Base-by-base conservation (phyloP, 2,329 filamentous ascomycete genomes). In the Pseudogymnoascus sp. region DNA sequence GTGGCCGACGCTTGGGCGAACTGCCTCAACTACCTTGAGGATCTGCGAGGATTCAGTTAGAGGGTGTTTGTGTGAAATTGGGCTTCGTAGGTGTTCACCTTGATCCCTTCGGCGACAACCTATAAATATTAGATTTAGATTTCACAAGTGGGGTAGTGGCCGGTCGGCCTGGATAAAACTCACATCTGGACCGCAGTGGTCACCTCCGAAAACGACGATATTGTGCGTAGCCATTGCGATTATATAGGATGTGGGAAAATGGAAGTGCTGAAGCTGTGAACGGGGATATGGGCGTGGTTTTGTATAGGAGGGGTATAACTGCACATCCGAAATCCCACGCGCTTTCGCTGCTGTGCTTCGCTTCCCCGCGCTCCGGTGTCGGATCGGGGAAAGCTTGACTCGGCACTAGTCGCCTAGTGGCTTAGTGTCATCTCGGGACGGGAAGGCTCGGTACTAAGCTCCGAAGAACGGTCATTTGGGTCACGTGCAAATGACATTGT, bases 161-260 rank as follows among this genome's bases (percentile, higher is more conserved):
- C 21, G 49, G 52, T 69, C n/a, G 31, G 52, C 43, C 49, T 52
- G 45, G 37, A 21, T 6, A 37, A 55, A 66, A 71, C 83, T 70
- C 76, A 91, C 90, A 85, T 95, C 90, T 1, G 91, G 91, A 74
- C 91, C 90, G 72, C 88, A 91, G 76, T 94, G 90, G 79, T 95
- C 91, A 72, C 90, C 90, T 61, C 77, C 88, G 74, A 93, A 90
- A 63, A 93, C 88, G 65, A 92, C 89, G 73, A 92, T 89, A 67
- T 91, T 91, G 74, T 85, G 87, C 60, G 83, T 80, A 68, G 86
- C 76, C 89, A 91, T 91, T 63, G 69, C 81, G 29, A 39, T 38
- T 55, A 33, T 55, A 55, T 16, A 4, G 33, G 29, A 12, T 55
- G 16, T 33, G 49, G 16, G n/a, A 55, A 33, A 33, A 55, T 2